Evolutionary conservation across 2,329 filamentous ascomycete species (phyloP).

Genomic region (Monosporascus sp.): DNA sequence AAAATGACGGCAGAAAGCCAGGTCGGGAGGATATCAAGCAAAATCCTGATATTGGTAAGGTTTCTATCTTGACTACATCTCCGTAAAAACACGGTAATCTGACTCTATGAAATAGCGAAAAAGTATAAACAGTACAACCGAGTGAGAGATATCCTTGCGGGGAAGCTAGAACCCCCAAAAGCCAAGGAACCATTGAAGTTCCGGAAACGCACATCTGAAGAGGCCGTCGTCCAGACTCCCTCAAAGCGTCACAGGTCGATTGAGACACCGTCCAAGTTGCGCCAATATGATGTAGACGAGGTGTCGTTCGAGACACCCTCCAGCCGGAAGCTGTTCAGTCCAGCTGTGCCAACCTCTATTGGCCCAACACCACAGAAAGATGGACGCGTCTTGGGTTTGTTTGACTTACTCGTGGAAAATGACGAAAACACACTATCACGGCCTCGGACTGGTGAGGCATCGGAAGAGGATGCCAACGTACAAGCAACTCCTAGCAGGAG

Average conservation of each 20-base stretch:
- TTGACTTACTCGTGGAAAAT: constrained; percentile 59
- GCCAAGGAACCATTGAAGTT: constrained; percentile 30
- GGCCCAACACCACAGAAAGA: constrained; percentile 78
- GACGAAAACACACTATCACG: constrained; percentile 46
- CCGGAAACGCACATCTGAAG: constrained; percentile 37
- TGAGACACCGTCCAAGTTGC: constrained; percentile 42
- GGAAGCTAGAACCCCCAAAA: constrained; percentile 40
- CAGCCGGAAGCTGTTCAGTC: constrained; percentile 55
- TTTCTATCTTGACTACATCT: background rate
- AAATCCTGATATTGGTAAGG: constrained; percentile 63
- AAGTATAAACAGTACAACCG: constrained; percentile 77
- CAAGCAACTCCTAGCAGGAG: constrained; percentile 45
- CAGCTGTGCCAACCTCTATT: constrained; percentile 53
- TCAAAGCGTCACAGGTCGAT: constrained; percentile 44
- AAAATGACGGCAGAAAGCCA: constrained; percentile 63
- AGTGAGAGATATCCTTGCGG: constrained; percentile 52
- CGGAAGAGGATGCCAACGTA: constrained; percentile 24
- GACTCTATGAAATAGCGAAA: constrained; percentile 41
- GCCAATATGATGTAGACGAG: constrained; percentile 22
- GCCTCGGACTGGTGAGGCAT: constrained; percentile 31
- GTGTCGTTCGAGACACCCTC: constrained; percentile 49
- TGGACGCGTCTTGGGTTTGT: constrained; percentile 70
- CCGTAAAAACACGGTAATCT: background rate
- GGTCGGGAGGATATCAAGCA: constrained; percentile 70
- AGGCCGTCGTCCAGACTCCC: constrained; percentile 36